phyloP scores from a whole-genome alignment of 2,329 filamentous ascomycete species.

The Boeremia lycopersici region DNA sequence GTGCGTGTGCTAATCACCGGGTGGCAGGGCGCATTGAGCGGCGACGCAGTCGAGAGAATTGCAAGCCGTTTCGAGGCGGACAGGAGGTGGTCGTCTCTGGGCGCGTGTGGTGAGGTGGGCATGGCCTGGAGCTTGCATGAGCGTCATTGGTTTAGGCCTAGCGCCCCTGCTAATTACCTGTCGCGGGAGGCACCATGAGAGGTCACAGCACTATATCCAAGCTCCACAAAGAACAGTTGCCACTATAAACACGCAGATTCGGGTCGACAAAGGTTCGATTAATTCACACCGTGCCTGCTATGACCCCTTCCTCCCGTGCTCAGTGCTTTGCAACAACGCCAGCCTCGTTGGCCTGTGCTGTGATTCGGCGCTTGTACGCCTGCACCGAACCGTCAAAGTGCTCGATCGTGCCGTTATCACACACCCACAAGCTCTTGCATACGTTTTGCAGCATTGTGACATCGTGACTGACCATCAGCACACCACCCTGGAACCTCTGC shows the following conservation, averaged over 20 bases:
- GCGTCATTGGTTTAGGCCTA: constrained; percentile 27
- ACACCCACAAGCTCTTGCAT: constrained; percentile 94
- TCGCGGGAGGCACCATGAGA: constrained; percentile 13
- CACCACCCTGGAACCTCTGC: constrained; percentile 86
- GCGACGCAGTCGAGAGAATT: constrained; percentile 20
- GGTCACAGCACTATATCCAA: constrained; percentile 9
- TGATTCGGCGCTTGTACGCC: constrained; percentile 96
- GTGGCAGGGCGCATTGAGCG: constrained; percentile 34
- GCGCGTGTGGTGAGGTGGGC: constrained; percentile 26
- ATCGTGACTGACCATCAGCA: constrained; percentile 98
- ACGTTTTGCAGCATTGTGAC: constrained; percentile 98
- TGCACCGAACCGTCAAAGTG: constrained; percentile 96
- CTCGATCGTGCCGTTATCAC: constrained; percentile 90
- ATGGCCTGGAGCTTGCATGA: constrained; percentile 20
- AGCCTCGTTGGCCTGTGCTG: constrained; percentile 82
- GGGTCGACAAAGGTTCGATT: background rate
- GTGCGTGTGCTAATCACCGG: constrained; percentile 34
- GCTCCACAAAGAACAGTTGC: constrained; percentile 1
- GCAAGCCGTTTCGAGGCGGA: constrained; percentile 16
- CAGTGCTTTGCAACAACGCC: constrained; percentile 74
- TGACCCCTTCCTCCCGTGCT: background rate
- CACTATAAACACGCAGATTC: background rate
- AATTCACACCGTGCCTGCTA: background rate
- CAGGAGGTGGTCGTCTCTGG: constrained; percentile 14
- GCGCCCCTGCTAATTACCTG: constrained; percentile 23